Evolutionary conservation across 495 filamentous ascomycete species (phyloP).

Genomic region (Amniculicola lignicola): DNA sequence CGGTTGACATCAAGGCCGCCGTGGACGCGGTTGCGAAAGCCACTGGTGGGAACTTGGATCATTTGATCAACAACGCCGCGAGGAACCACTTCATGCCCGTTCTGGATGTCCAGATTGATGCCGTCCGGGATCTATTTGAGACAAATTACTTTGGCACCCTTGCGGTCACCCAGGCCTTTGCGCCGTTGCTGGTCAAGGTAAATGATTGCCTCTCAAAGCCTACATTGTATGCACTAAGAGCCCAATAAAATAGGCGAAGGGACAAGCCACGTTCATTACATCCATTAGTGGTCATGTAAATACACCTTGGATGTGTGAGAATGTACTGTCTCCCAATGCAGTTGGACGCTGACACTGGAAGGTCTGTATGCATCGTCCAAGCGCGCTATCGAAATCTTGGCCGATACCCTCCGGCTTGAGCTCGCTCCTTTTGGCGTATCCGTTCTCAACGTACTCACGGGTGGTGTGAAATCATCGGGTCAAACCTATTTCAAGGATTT

Average conservation of each 20-base stretch:
- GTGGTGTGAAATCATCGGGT: neutral
- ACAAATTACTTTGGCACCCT: constrained; percentile 14
- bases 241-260: neutral
- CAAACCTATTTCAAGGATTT: constrained; percentile 7
- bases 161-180: constrained; percentile 22
- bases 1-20: constrained; percentile 16
- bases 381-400: constrained; percentile 8
- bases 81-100: constrained; percentile 37
- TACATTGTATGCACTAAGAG: neutral
- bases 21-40: constrained; percentile 5
- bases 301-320: constrained; percentile 3
- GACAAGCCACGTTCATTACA: neutral
- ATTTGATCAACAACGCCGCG: constrained; percentile 49
- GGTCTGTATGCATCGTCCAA: constrained; percentile 11
- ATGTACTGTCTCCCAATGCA: neutral
- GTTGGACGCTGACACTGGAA: neutral
- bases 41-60: constrained; percentile 36
- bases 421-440: constrained; percentile 7
- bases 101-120: constrained; percentile 40
- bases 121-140: constrained; percentile 34
- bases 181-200: constrained; percentile 22
- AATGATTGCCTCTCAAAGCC: neutral
- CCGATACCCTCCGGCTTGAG: constrained; percentile 10
- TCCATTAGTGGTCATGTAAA: neutral
- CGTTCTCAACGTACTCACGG: constrained; percentile 6